Conservation (phyloP, 768 basidiomycete genomes). For the Lentinula detonsa region DNA sequence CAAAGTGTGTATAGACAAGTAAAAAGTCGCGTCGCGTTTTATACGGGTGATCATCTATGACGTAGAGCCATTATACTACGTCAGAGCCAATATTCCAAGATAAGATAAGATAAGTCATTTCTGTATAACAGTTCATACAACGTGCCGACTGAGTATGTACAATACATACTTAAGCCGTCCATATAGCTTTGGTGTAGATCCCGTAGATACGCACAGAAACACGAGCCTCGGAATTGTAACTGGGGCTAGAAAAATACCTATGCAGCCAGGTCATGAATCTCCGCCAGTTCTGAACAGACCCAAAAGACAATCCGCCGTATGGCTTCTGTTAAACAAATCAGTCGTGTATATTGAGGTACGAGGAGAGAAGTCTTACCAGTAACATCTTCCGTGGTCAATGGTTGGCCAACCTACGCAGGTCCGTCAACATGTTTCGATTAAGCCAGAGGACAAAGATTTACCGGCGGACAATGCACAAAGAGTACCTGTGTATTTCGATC, state of each 20-base stretch:
- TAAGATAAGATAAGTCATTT: too few species aligned
- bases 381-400: slow-evolving; percentile 59
- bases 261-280: slow-evolving; percentile 1
- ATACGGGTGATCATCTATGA: not conserved
- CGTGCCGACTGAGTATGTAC: too few species aligned
- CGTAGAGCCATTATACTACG: not conserved
- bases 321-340: slow-evolving; percentile 28
- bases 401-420: slow-evolving; percentile 31
- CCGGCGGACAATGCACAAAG: slow-evolving; percentile 69
- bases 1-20: not conserved
- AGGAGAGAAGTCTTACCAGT: slow-evolving; percentile 20
- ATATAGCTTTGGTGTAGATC: too few species aligned
- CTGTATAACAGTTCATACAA: too few species aligned
- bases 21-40: not conserved
- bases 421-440: not conserved
- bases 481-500: slow-evolving; percentile 46
- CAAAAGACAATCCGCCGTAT: slow-evolving; percentile 57
- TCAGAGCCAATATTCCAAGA: too few species aligned
- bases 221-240: too few species aligned
- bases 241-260: not conserved
- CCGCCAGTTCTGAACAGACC: slow-evolving; percentile 23
- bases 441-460: slow-evolving; percentile 10
- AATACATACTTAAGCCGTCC: too few species aligned
- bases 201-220: too few species aligned
- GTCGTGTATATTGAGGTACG: not conserved